Evolutionary conservation across 306 rosid species (phyloP), one percentile per base, ranked within the genome.

Genomic region (Fagus crenata): DNA sequence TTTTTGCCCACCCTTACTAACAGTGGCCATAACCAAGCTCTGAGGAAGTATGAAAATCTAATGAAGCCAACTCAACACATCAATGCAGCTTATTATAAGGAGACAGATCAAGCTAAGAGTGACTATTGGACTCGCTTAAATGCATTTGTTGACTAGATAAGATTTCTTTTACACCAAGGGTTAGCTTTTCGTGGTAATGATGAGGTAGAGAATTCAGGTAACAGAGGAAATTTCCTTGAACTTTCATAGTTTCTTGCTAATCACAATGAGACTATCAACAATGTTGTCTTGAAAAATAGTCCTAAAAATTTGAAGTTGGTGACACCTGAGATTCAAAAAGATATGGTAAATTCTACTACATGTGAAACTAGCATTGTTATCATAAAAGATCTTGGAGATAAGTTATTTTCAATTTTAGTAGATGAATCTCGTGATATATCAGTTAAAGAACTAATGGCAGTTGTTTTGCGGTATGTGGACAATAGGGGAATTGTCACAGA

Each of bases 351-450:
- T 64, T 55, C 36, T 35, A 15, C 63, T 49, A 32, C 22, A 36
- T 15, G 0, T 49, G 56, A 72, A 51, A 14, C 42, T 12, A 5
- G 33, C 1, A 43, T 5, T 42, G 12, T 1, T 28, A 70, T 56
- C 8, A 18, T 4, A 0, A 13, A 3, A 11, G 67, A 72, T 3
- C 17, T 79, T 53, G 39, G 43, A 11, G 55, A 39, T 64, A 12
- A 5, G 2, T 22, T 63, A 3, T 72, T 72, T 13, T 35, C 46
- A 0, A 63, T 64, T 51, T n/a, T 58, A 7, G 15, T 69, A 43
- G 35, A 74, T 6, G 22, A 80, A 7, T 17, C 39, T 61, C 75
- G 3, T 9, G 64, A 80, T 6, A 18, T n/a, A 42, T 73, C 69
- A 5, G 33, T 33, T 9, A 65, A 73, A 0, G 49, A 73, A 15